Percentiles rank a stretch among this genome's conserved stretches.
phyloP scores from a whole-genome alignment of 2,329 filamentous ascomycete genomes.

The Fonsecaea nubica region DNA sequence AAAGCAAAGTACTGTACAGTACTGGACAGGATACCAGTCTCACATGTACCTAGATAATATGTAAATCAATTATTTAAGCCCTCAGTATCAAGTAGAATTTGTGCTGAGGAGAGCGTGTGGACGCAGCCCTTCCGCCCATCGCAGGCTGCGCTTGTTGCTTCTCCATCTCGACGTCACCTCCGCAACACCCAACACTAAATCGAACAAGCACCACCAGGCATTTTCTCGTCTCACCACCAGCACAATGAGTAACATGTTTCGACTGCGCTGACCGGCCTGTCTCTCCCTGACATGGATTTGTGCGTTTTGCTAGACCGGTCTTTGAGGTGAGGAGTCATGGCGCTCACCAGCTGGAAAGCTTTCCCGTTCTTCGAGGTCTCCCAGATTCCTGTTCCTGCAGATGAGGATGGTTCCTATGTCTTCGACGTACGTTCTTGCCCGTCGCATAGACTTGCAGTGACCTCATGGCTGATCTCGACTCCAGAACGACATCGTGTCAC shows the following conservation, averaged over 20 bases:
- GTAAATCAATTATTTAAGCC: not conserved
- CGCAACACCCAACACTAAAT: not conserved
- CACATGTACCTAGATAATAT: slow-evolving; percentile 7
- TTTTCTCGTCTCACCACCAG: not conserved
- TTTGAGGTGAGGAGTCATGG: slow-evolving; percentile 33
- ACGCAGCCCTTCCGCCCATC: not conserved
- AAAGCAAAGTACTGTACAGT: slow-evolving; percentile 9
- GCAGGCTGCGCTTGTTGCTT: slow-evolving; percentile 1
- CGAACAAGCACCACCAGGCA: not conserved
- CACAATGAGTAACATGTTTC: not conserved
- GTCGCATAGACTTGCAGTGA: slow-evolving; percentile 19
- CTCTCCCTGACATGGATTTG: slow-evolving; percentile 3
- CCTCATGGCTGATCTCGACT: slow-evolving; percentile 22
- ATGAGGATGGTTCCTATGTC: slow-evolving; percentile 77
- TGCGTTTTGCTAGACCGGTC: not conserved
- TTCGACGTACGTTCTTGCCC: slow-evolving; percentile 70
- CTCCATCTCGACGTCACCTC: slow-evolving; percentile 11
- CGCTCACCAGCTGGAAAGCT: slow-evolving; percentile 80
- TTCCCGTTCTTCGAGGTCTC: slow-evolving; percentile 99
- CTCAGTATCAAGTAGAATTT: not conserved
- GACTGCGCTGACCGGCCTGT: not conserved
- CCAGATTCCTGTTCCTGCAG: slow-evolving; percentile 74
- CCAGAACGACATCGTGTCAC: slow-evolving; percentile 74
- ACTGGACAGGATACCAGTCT: slow-evolving; percentile 16
- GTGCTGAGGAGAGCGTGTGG: not conserved